A percentile compares a stretch with the other conserved stretches of the same genome.
These are phyloP conservation scores for Raphanus hybrid DNA, from an alignment of 441 rosid species.

Conservation along the genomic window DNA sequence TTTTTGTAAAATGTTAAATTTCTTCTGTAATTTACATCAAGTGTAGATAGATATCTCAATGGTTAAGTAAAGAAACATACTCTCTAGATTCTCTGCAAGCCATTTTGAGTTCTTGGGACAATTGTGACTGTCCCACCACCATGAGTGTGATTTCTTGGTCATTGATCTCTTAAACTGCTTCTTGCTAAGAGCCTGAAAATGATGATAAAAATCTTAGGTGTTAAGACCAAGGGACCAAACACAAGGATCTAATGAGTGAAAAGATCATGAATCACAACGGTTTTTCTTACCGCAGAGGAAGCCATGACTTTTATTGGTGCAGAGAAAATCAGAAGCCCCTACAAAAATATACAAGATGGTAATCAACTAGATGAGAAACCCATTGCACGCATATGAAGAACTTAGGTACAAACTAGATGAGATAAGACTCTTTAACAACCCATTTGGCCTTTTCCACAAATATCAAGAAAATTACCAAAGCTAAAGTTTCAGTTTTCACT, in stretches of 20 bases:
- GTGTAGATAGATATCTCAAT: too few relatives aligned
- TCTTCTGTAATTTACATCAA: too few relatives aligned
- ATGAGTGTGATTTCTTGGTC: slow-evolving; percentile 81
- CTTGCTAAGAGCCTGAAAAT: slow-evolving; percentile 50
- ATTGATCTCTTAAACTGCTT: slow-evolving; percentile 63
- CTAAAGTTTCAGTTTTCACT: slow-evolving; percentile 3
- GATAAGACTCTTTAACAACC: slow-evolving; percentile 35
- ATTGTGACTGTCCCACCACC: slow-evolving; percentile 98
- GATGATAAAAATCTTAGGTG: slow-evolving; percentile 10
- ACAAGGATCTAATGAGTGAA: slow-evolving; percentile 25
- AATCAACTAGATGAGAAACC: background rate
- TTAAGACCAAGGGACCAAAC: slow-evolving; percentile 20
- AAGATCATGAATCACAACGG: background rate
- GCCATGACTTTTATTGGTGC: slow-evolving; percentile 31
- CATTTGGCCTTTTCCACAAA: slow-evolving; percentile 22
- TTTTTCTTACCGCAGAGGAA: slow-evolving; percentile 39
- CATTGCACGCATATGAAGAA: background rate
- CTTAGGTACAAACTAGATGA: slow-evolving; percentile 22
- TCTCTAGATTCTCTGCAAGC: slow-evolving; percentile 91
- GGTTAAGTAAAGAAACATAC: slow-evolving; percentile 40
- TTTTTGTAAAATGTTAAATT: too few relatives aligned
- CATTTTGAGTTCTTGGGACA: slow-evolving; percentile 85
- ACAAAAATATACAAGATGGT: background rate
- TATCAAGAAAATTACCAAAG: slow-evolving; percentile 19
- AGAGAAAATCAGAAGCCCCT: slow-evolving; percentile 6